These are phyloP conservation scores for Exophiala spinifera DNA, from an alignment of 2,329 filamentous ascomycete species.

Conservation along the genomic window DNA sequence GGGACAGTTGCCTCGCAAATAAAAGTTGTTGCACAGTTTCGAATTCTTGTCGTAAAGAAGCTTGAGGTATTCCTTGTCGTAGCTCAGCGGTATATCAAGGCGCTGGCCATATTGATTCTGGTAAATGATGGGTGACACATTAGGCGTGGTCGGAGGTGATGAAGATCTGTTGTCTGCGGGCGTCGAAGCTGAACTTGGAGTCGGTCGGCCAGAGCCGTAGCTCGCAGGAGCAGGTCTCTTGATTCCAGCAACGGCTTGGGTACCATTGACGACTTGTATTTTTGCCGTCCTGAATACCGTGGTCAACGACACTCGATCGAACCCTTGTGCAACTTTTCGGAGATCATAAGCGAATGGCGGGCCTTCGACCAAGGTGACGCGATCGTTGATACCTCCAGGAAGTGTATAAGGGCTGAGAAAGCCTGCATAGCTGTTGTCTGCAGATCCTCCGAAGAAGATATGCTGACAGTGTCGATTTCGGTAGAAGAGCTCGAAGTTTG, in stretches of 20 bases:
- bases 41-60: slow-evolving; percentile 50
- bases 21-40: slow-evolving; percentile 62
- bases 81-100: slow-evolving; percentile 49
- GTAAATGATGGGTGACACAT: slow-evolving; percentile 33
- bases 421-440: slow-evolving; percentile 45
- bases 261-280: slow-evolving; percentile 35
- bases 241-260: slow-evolving; percentile 5
- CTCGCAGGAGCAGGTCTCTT: slow-evolving; percentile 21
- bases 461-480: slow-evolving; percentile 41
- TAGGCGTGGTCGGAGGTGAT: slow-evolving; percentile 28
- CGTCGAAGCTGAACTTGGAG: slow-evolving; percentile 11
- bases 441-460: slow-evolving; percentile 43
- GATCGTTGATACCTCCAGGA: slow-evolving; percentile 28
- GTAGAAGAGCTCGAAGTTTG: slow-evolving; percentile 35
- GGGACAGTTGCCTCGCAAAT: slow-evolving; percentile 56
- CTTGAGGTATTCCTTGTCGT: slow-evolving; percentile 49
- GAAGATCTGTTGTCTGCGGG: background rate
- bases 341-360: slow-evolving; percentile 40
- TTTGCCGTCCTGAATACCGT: slow-evolving; percentile 55
- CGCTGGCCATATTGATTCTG: slow-evolving; percentile 52
- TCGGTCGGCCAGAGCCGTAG: slow-evolving; percentile 6
- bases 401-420: slow-evolving; percentile 36
- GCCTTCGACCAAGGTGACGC: slow-evolving; percentile 41
- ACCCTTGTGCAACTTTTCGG: slow-evolving; percentile 26
- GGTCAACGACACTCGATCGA: slow-evolving; percentile 43